These are phyloP conservation scores for Lactarius pseudohatsudake DNA, from an alignment of 768 basidiomycete species.

Conservation along the genomic window DNA sequence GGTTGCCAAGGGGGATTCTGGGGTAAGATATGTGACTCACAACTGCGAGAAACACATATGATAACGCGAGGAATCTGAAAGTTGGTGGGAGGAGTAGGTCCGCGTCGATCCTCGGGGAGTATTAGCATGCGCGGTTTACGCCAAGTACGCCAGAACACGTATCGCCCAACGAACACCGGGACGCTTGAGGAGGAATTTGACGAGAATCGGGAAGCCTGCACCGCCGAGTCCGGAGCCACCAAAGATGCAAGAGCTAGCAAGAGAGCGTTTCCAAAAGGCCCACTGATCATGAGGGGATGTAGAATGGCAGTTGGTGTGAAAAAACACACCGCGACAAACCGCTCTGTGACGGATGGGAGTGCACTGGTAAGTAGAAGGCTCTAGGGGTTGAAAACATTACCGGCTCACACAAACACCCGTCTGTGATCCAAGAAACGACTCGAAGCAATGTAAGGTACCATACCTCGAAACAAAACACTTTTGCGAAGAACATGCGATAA, in stretches of 20 bases:
- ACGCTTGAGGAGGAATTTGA: slow-evolving; percentile 11
- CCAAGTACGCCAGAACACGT: no score
- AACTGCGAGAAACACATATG: no score
- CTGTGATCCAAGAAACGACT: slow-evolving; percentile 31
- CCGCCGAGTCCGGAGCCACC: slow-evolving; percentile 32
- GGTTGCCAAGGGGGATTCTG: no score
- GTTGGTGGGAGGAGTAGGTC: no score
- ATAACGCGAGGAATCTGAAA: no score
- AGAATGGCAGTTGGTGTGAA: not conserved
- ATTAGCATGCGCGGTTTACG: no score
- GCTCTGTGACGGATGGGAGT: slow-evolving; percentile 24
- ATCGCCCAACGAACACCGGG: no score
- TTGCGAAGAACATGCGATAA: no score
- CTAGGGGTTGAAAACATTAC: slow-evolving; percentile 22
- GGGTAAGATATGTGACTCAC: no score
- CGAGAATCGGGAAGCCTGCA: slow-evolving; percentile 28
- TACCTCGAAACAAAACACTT: slow-evolving; percentile 15
- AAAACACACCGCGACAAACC: slow-evolving; percentile 26
- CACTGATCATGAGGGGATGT: not conserved
- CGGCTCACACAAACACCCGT: slow-evolving; percentile 20
- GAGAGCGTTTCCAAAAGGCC: slow-evolving; percentile 23
- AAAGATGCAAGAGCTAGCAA: slow-evolving; percentile 32
- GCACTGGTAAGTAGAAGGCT: slow-evolving; percentile 10
- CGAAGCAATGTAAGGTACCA: slow-evolving; percentile 32
- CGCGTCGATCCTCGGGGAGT: no score